These are phyloP conservation scores for Pseudopithomyces chartarum DNA, from an alignment of 2,329 filamentous ascomycete species.

Conservation along the genomic window DNA sequence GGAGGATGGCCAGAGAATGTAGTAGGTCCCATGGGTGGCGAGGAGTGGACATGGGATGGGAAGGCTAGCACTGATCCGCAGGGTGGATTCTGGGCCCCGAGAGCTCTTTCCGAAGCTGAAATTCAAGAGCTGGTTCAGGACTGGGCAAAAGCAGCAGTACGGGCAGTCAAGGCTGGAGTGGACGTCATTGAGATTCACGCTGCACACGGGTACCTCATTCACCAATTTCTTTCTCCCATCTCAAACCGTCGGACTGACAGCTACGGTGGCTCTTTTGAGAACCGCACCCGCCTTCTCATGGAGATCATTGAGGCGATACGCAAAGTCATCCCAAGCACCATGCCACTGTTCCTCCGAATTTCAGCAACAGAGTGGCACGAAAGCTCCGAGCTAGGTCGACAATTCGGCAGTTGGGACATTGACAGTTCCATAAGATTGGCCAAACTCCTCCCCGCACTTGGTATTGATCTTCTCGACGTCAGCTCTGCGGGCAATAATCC, in stretches of 20 bases:
- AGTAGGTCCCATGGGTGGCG: conserved; percentile 43
- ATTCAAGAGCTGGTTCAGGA: conserved; percentile 47
- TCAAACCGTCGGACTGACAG: conserved; percentile 49
- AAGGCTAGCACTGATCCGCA: conserved; percentile 34
- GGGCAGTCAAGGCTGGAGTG: conserved; percentile 44
- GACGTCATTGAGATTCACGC: conserved; percentile 51
- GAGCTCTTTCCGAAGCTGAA: conserved; percentile 43
- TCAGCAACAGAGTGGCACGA: conserved; percentile 46
- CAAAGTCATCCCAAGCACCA: conserved; percentile 35
- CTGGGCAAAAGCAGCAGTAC: conserved; percentile 44
- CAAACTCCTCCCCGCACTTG: conserved; percentile 47
- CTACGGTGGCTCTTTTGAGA: conserved; percentile 51
- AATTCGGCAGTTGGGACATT: conserved; percentile 47
- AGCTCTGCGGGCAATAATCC: conserved; percentile 53
- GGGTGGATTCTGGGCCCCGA: conserved; percentile 44
- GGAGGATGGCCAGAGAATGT: conserved; percentile 45
- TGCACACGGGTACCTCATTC: conserved; percentile 50
- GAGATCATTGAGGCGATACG: conserved; percentile 49
- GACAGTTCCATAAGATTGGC: conserved; percentile 47
- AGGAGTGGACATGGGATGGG: conserved; percentile 48
- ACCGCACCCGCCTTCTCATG: conserved; percentile 44
- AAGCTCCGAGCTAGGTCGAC: conserved; percentile 34
- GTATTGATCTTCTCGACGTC: conserved; percentile 53
- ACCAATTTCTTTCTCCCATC: conserved; percentile 47
- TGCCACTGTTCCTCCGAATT: conserved; percentile 44